Conservation (phyloP, 2,329 filamentous ascomycete species). For the Monosporascus sp. region DNA sequence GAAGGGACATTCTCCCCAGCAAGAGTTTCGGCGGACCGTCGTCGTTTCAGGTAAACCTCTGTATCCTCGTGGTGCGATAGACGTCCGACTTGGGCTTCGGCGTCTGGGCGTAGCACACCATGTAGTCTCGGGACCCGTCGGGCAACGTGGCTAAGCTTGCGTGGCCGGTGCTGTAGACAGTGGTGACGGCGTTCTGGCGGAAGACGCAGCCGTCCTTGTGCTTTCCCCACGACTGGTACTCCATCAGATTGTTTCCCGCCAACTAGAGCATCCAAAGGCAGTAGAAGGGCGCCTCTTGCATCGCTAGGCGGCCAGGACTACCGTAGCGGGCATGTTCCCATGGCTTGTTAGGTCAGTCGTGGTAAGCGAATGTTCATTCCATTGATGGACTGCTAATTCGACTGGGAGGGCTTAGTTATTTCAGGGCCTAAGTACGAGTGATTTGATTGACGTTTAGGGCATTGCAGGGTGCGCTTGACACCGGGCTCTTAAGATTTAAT, state of each 20-base stretch:
- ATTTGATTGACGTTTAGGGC: too few relatives aligned
- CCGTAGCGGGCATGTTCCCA: slow-evolving; percentile 32
- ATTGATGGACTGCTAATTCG: too few relatives aligned
- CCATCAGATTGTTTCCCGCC: slow-evolving; percentile 11
- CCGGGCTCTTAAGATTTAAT: too few relatives aligned
- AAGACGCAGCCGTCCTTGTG: too few relatives aligned
- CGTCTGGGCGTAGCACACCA: slow-evolving; percentile 31
- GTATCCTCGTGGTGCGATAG: slow-evolving; percentile 27
- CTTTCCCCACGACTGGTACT: too few relatives aligned
- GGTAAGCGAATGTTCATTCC: too few relatives aligned
- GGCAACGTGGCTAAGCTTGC: too few relatives aligned
- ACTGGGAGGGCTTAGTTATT: too few relatives aligned
- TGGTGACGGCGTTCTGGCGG: too few relatives aligned
- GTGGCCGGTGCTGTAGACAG: too few relatives aligned
- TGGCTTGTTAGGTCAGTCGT: slow-evolving; percentile 24
- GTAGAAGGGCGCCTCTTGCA: slow-evolving; percentile 32
- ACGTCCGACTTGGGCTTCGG: slow-evolving; percentile 24
- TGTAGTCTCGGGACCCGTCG: background rate
- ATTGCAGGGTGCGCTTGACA: too few relatives aligned
- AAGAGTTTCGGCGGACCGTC: slow-evolving; percentile 29
- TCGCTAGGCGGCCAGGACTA: slow-evolving; percentile 26
- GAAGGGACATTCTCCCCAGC: slow-evolving; percentile 28
- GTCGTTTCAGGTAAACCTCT: slow-evolving; percentile 29
- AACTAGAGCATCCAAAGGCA: slow-evolving; percentile 33
- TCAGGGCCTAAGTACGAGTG: too few relatives aligned